Evolutionary conservation across 1,139 yeast genomes (phyloP).

Genomic region (Blastobotrys arbuscula): DNA sequence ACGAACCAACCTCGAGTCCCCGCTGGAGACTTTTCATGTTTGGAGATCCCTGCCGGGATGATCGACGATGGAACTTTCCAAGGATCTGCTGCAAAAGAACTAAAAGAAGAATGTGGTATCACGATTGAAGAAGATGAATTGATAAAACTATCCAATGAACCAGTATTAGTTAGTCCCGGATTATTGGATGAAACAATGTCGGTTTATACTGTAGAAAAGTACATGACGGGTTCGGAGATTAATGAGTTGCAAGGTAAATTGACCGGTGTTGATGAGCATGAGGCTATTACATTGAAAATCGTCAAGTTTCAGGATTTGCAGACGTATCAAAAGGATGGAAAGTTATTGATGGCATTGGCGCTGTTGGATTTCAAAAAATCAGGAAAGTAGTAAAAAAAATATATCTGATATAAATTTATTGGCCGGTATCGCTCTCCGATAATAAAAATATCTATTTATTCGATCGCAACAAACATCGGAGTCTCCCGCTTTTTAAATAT

Average conservation of each 20-base stretch:
- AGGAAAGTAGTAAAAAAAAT: too few species aligned
- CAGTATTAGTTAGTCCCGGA: constrained; percentile 22
- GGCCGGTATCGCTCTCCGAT: too few species aligned
- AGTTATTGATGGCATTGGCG: constrained; percentile 21
- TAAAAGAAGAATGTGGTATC: constrained; percentile 27
- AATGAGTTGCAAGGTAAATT: constrained; percentile 19
- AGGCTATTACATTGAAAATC: constrained; percentile 19
- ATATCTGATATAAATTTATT: too few species aligned
- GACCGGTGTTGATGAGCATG: constrained; percentile 19
- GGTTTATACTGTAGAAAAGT: constrained; percentile 16
- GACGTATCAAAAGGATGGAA: constrained; percentile 19
- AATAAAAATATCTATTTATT: too few species aligned
- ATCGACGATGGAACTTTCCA: constrained; percentile 23
- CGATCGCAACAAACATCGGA: too few species aligned
- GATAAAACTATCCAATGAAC: constrained; percentile 14
- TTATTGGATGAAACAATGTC: constrained; percentile 21
- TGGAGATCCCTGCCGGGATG: constrained; percentile 29
- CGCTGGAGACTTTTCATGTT: constrained; percentile 18
- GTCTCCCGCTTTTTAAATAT: too few species aligned
- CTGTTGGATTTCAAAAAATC: constrained; percentile 10
- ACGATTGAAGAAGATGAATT: constrained; percentile 17
- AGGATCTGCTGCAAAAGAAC: constrained; percentile 26
- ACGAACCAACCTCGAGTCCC: constrained; percentile 27
- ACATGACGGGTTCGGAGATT: constrained; percentile 18
- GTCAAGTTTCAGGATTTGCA: constrained; percentile 16